Evolutionary conservation across 495 filamentous ascomycete genomes (phyloP), one percentile per base, ranked within the genome.

Genomic region (Lasiosphaeria ovina): DNA sequence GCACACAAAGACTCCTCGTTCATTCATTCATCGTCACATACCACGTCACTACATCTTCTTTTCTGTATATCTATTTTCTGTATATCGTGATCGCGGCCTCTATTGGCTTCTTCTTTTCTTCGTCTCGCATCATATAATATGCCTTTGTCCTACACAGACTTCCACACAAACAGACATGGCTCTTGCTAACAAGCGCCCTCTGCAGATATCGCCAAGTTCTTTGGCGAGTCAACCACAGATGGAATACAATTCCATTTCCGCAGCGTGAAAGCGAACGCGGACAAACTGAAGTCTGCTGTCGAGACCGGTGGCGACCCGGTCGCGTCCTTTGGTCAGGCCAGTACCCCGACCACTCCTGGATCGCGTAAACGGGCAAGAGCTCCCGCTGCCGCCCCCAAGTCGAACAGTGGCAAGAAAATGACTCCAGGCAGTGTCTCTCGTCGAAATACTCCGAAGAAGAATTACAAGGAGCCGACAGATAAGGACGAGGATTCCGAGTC

Each of bases 221-320:
- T 72, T 54, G 78, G 78, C 3, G 74, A 73, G 12, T 76, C 73
- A 5, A 81, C 78, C 1, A 50, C 69, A 0, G 65, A 63, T 6
- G 78, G 79, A 3, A 62, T 84, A 1, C 66, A 76, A 16, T 82
- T 79, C 68, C 77, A 77, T 34, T 80, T 82, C 58, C 72, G 81
- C 0, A 62, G 62, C 6, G 69, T 81, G 65, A 83, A 78, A 61
- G 66, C 66, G 16, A 64, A 73, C 1, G 76, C 72, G 49, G 67
- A 72, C 1, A 63, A 57, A 0, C 74, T 83, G 53, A 65, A 66
- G 35, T 56, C 62, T 4, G 77, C 79, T 0, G 69, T 72, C 4
- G 63, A 66, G 9, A 57, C 61, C 0, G 70, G 68, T 24, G 17
- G 66, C 12, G 68, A 73, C 51, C 71, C 75, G 0, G 63, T 69